Evolutionary conservation across 2,329 filamentous ascomycete genomes (phyloP).

Genomic region (Fusarium sp.): DNA sequence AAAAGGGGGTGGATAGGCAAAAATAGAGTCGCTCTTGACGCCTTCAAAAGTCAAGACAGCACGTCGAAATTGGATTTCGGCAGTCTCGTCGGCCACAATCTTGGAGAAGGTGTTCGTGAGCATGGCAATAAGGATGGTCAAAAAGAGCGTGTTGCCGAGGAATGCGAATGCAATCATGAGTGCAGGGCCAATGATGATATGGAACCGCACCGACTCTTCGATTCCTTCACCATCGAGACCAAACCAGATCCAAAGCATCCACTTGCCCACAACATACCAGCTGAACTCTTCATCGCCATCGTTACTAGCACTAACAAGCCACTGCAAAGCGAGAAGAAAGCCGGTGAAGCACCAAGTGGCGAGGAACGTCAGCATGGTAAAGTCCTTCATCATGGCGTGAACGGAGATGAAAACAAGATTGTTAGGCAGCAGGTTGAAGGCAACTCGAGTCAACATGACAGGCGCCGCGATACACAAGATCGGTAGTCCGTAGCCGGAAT

Average conservation of each 20-base stretch:
- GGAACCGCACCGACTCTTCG: conserved; percentile 67
- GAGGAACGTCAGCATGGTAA: conserved; percentile 73
- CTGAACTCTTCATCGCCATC: conserved; percentile 48
- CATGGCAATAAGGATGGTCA: conserved; percentile 80
- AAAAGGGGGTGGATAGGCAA: conserved; percentile 76
- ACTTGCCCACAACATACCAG: conserved; percentile 73
- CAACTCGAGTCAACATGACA: conserved; percentile 75
- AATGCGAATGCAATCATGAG: conserved; percentile 80
- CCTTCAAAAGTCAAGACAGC: conserved; percentile 80
- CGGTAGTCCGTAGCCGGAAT: conserved; percentile 69
- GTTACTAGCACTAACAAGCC: conserved; percentile 61
- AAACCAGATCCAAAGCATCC: conserved; percentile 86
- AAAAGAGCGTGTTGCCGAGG: conserved; percentile 78
- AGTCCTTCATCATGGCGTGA: conserved; percentile 80
- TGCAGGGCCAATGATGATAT: conserved; percentile 73
- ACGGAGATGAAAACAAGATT: conserved; percentile 81
- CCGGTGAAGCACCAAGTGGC: conserved; percentile 77
- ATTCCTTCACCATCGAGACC: conserved; percentile 73
- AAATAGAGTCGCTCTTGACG: conserved; percentile 78
- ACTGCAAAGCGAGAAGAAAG: conserved; percentile 76
- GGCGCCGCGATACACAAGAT: conserved; percentile 75
- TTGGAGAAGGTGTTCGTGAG: conserved; percentile 78
- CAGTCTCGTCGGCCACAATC: conserved; percentile 74
- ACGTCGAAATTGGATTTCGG: conserved; percentile 77
- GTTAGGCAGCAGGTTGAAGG: conserved; percentile 79